Conservation (phyloP, 331 rosid genomes). For the Malus hybrid region DNA sequence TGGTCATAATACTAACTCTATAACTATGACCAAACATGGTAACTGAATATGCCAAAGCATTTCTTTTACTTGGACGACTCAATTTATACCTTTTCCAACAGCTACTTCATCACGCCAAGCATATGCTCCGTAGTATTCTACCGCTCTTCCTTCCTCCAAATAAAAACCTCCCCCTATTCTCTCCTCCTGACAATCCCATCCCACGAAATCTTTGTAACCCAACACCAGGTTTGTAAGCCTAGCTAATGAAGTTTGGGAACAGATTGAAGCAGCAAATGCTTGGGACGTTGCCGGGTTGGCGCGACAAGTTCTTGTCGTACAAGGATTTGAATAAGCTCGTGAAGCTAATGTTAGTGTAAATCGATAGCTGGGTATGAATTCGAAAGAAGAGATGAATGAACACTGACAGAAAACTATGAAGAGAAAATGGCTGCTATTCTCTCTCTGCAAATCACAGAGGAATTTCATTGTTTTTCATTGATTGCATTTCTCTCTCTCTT, state of each 20-base stretch:
- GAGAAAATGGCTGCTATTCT: too few species aligned
- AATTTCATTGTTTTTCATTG: too few species aligned
- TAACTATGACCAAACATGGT: conserved; percentile 12
- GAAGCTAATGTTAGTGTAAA: too few species aligned
- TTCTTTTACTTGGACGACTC: conserved; percentile 37
- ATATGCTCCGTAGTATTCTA: conserved; percentile 80
- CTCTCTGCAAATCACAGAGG: too few species aligned
- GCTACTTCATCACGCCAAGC: conserved; percentile 72
- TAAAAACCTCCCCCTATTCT: conserved; percentile 13
- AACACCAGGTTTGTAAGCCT: too few species aligned
- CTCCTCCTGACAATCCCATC: not conserved
- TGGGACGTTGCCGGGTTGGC: conserved; percentile 67
- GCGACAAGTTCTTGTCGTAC: conserved; percentile 51
- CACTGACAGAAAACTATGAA: too few species aligned
- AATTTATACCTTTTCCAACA: conserved; percentile 30
- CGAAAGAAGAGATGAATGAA: too few species aligned
- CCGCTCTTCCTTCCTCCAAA: conserved; percentile 19
- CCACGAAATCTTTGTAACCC: too few species aligned
- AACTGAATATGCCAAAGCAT: conserved; percentile 67
- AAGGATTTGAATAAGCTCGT: too few species aligned
- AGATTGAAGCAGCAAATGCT: conserved; percentile 61
- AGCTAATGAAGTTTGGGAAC: conserved; percentile 77
- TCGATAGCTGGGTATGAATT: too few species aligned
- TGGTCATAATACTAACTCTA: not conserved
- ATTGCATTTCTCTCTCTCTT: too few species aligned